Evolutionary conservation across 148 eudicot species (phyloP).

Genomic region (Rhododendron ferrugineum): DNA sequence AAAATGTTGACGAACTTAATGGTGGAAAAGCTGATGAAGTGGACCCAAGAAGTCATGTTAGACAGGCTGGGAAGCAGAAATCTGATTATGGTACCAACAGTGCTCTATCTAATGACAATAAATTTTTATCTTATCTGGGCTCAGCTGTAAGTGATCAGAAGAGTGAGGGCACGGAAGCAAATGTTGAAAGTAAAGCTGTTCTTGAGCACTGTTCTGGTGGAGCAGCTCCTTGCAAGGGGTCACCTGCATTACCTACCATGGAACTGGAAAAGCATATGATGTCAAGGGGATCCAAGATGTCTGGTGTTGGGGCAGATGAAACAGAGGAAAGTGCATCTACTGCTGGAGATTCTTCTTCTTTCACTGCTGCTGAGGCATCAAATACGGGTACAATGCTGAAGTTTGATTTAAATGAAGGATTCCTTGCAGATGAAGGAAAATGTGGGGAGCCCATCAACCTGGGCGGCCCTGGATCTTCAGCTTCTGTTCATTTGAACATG

Average conservation of each 20-base stretch:
- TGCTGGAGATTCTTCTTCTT: constrained; percentile 15
- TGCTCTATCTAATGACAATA: constrained; percentile 10
- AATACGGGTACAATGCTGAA: constrained; percentile 37
- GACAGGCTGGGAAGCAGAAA: constrained; percentile 9
- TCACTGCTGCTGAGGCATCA: constrained; percentile 22
- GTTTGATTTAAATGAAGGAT: constrained; percentile 74
- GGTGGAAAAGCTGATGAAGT: constrained; percentile 14
- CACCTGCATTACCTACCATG: constrained; percentile 5
- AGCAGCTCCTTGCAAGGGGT: constrained; percentile 5
- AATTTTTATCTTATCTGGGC: constrained; percentile 13
- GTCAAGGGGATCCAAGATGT: constrained; percentile 21
- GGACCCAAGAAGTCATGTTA: constrained; percentile 13
- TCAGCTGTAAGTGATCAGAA: constrained; percentile 15
- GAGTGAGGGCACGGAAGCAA: constrained; percentile 16
- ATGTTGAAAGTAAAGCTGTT: constrained; percentile 22
- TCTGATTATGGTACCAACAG: constrained; percentile 11
- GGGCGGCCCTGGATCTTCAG: constrained; percentile 16
- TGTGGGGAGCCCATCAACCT: constrained; percentile 31
- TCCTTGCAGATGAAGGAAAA: constrained; percentile 56
- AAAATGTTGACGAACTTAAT: constrained; percentile 14
- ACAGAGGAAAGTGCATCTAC: constrained; percentile 17
- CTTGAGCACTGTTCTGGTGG: background rate
- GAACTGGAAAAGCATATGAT: constrained; percentile 16
- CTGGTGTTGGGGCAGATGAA: constrained; percentile 23
- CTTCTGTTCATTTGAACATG: constrained; percentile 27